Evolutionary conservation across 257 asterid species (phyloP).

Genomic region (Dorcoceras hygrometricum): DNA sequence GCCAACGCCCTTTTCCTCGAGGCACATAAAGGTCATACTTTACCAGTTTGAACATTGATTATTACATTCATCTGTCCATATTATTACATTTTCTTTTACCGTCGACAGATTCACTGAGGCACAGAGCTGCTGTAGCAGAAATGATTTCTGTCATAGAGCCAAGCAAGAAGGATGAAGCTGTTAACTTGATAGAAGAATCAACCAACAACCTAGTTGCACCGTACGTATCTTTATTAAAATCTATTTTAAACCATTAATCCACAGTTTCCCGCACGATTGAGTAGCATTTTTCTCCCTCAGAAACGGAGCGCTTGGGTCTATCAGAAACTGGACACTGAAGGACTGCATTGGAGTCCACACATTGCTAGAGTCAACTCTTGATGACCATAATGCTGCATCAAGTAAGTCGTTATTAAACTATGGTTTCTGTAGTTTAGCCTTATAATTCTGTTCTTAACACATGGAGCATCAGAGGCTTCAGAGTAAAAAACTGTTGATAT

Average conservation of each 20-base stretch:
- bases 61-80: not conserved
- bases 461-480: not conserved
- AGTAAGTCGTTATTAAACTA: constrained; percentile 39
- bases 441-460: not conserved
- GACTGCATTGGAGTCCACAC: constrained; percentile 75
- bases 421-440: constrained; percentile 3
- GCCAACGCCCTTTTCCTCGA: constrained; percentile 76
- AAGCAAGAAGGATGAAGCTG: constrained; percentile 67
- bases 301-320: constrained; percentile 46
- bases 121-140: constrained; percentile 94
- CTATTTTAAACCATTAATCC: not conserved
- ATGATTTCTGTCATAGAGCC: constrained; percentile 75
- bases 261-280: not conserved
- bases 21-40: constrained; percentile 59
- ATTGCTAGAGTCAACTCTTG: constrained; percentile 48
- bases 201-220: constrained; percentile 40
- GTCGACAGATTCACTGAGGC: constrained; percentile 68
- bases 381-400: constrained; percentile 68
- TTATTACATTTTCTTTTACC: constrained; percentile 10
- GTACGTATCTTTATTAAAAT: constrained; percentile 40
- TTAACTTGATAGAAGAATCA: constrained; percentile 74
- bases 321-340: constrained; percentile 53
- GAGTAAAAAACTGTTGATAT: not conserved
- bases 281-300: constrained; percentile 29
- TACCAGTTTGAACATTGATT: constrained; percentile 6